A percentile compares a stretch with the other conserved stretches of the same genome.
These are phyloP conservation scores for Ceratocystis lukuohia DNA, from an alignment of 2,329 filamentous ascomycete species.

Conservation along the genomic window DNA sequence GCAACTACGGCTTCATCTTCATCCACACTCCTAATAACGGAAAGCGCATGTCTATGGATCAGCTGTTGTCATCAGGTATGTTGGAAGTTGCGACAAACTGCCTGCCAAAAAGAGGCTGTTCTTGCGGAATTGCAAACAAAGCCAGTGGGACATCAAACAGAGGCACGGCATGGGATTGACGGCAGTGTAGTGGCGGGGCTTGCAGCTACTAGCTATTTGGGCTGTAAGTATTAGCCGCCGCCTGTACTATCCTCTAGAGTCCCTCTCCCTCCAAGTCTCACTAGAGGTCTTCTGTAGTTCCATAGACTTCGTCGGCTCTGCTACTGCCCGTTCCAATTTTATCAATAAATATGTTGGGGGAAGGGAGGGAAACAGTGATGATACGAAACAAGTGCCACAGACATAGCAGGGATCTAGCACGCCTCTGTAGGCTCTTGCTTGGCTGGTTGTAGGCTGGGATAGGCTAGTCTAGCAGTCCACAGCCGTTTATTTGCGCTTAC, in stretches of 20 bases:
- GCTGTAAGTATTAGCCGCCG: background rate
- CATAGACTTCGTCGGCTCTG: background rate
- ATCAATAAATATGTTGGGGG: background rate
- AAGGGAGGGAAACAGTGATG: conserved; percentile 16
- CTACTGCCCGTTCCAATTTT: background rate
- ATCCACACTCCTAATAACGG: background rate
- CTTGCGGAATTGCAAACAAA: background rate
- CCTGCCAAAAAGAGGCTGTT: background rate
- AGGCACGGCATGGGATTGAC: background rate
- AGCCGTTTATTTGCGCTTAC: too few relatives aligned
- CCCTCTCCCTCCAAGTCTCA: background rate
- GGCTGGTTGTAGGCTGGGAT: too few relatives aligned
- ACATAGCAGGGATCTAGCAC: conserved; percentile 1
- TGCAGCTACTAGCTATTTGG: background rate
- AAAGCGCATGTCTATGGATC: background rate
- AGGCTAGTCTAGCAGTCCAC: too few relatives aligned
- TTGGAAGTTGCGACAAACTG: too few relatives aligned
- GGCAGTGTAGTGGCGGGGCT: background rate
- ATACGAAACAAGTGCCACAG: conserved; percentile 17
- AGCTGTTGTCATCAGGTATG: background rate
- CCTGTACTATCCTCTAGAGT: background rate
- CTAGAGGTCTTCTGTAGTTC: background rate
- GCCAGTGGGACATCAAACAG: background rate
- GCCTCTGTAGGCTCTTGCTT: background rate
- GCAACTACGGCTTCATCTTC: background rate